A percentile compares a stretch with the other conserved stretches of the same genome.
Evolutionary conservation across 176 grass and related monocot species (phyloP).

Genomic region (barley (Hordeum vulgare)): MorexV3_pseudomolecules_assembly NC_058518.1:439802445-439802944

Average conservation of each 20-base stretch:
- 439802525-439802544: slow-evolving; percentile 65
- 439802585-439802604: slow-evolving; percentile 58
- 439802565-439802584: slow-evolving; percentile 54
- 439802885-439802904: not conserved
- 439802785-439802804: slow-evolving; percentile 47
- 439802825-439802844: slow-evolving; percentile 57
- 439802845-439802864: not conserved
- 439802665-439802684: slow-evolving; percentile 57
- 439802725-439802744: slow-evolving; percentile 25
- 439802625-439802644: slow-evolving; percentile 58
- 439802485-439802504: slow-evolving; percentile 50
- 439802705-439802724: slow-evolving; percentile 32
- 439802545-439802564: slow-evolving; percentile 65
- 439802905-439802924: not conserved
- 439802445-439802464: slow-evolving; percentile 51
- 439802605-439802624: slow-evolving; percentile 63
- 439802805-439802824: slow-evolving; percentile 62
- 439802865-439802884: not conserved
- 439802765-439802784: slow-evolving; percentile 45
- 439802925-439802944: not conserved
- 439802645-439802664: slow-evolving; percentile 69
- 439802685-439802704: slow-evolving; percentile 44
- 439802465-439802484: slow-evolving; percentile 18
- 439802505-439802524: slow-evolving; percentile 63
- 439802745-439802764: slow-evolving; percentile 54